phyloP scores from a whole-genome alignment of 2,329 filamentous ascomycete species.

The Fusarium setosum region DNA sequence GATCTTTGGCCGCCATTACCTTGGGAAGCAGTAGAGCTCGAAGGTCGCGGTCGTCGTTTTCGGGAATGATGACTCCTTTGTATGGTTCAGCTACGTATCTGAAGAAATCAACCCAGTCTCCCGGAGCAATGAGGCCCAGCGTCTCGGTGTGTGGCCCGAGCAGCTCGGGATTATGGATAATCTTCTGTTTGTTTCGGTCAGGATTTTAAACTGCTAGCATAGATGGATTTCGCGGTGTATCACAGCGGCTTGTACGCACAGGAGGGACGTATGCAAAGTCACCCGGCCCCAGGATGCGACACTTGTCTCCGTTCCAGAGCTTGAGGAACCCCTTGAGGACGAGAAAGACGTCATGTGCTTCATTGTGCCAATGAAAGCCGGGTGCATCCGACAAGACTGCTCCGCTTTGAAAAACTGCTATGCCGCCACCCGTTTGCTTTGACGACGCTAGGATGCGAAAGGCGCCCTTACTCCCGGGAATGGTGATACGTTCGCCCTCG shows the following conservation, averaged over 20 bases:
- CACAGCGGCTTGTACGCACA: too few relatives aligned
- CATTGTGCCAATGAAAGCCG: conserved; percentile 67
- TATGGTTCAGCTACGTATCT: conserved; percentile 66
- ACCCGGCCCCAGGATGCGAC: conserved; percentile 62
- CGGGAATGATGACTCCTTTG: conserved; percentile 60
- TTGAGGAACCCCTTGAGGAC: conserved; percentile 66
- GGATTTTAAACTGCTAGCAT: too few relatives aligned
- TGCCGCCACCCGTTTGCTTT: conserved; percentile 61
- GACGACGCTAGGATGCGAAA: conserved; percentile 63
- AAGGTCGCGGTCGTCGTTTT: conserved; percentile 63
- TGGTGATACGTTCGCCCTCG: conserved; percentile 62
- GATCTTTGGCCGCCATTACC: conserved; percentile 64
- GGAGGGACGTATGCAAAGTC: conserved; percentile 70
- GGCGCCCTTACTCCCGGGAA: conserved; percentile 63
- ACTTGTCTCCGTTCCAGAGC: conserved; percentile 68
- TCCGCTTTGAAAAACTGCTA: conserved; percentile 62
- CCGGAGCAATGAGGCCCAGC: conserved; percentile 65
- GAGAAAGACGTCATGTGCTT: conserved; percentile 68
- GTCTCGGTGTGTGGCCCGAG: conserved; percentile 65
- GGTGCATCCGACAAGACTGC: conserved; percentile 58
- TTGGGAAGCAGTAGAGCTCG: conserved; percentile 63
- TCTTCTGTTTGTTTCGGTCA: too few relatives aligned
- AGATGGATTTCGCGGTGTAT: too few relatives aligned
- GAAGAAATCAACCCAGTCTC: conserved; percentile 72
- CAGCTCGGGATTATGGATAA: conserved; percentile 67